These are phyloP conservation scores for Sporopachydermia lactativora DNA, from an alignment of 805 yeast genomes.

Conservation along the genomic window DNA sequence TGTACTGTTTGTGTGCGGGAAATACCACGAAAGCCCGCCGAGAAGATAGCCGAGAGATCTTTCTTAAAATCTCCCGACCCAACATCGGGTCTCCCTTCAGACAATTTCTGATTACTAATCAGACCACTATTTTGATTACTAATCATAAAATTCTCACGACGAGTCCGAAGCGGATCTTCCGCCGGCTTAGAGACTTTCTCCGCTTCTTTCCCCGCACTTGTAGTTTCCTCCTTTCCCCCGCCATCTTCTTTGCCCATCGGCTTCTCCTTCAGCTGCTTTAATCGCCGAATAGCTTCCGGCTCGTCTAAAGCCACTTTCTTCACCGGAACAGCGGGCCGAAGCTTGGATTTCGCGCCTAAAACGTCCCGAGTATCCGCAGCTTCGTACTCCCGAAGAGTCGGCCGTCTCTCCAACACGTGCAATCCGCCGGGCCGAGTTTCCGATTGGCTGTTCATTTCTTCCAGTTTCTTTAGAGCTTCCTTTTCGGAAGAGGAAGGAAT, in stretches of 20 bases:
- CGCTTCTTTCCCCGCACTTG: no score
- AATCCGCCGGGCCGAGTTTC: no score
- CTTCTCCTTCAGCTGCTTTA: not conserved
- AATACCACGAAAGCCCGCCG: not conserved
- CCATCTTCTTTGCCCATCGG: not conserved
- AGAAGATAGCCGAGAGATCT: not conserved
- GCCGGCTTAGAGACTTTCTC: slow-evolving; percentile 1
- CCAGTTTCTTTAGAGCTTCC: not conserved
- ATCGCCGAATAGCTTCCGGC: not conserved
- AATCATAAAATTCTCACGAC: no score
- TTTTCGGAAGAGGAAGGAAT: not conserved
- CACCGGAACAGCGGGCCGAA: slow-evolving; percentile 1
- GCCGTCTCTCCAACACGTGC: no score
- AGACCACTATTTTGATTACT: not conserved
- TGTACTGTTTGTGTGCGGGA: not conserved
- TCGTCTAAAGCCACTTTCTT: not conserved
- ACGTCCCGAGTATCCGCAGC: not conserved
- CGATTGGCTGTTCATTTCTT: no score
- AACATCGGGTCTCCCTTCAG: no score
- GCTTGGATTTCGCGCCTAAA: not conserved
- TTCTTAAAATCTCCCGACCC: no score
- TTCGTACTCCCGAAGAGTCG: not conserved
- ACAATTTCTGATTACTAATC: no score
- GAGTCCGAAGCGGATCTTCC: no score
- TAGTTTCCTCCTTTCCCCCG: not conserved